Base-by-base conservation (phyloP, 495 filamentous ascomycete genomes). In the Daldinia childiae region DNA sequence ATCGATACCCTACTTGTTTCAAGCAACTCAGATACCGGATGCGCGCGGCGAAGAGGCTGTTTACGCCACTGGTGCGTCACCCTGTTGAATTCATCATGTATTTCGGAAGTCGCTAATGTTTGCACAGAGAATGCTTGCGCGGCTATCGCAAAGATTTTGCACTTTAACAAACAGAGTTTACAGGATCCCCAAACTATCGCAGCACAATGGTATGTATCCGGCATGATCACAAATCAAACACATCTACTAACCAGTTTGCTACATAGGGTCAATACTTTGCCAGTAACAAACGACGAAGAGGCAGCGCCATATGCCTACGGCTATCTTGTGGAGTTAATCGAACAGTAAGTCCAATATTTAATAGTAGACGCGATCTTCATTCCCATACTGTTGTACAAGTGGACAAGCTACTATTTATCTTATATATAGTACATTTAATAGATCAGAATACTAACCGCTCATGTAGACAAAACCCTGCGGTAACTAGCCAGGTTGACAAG, bases 231-330 rank as follows among this genome's bases (percentile, higher is more conserved):
- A 32, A 21, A 7, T 30, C 34, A 14, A 60, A 15, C 21, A 62
- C 27, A 5, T 15, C 7, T 43, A 29, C 71, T 73, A 34, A 73
- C 32, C 5, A 45, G 0, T 43, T 66, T 39, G 6, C 7, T 29
- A 12, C 32, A 36, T 21, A 78, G 76, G 76, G 82, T 99, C 27
- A 89, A 92, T 24, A 97, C 93, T 0, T 82, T 99, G 27, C 96
- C 96, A 1, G 90, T 99, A 50, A 89, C 90, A 4, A 97, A 96
- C 76, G 96, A 99, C 71, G 96, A 98, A 79, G 96, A 98, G 82
- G 96, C 95, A 3, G 96, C 96, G 3, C 95, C 96, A 30, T 98
- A 97, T 77, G 94, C 94, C 0, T 99, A 99, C 78, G 89, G 89
- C 7, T 99, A 97, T 79, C 85, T 99, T 58, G 89, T 91, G 3